phyloP scores from a whole-genome alignment of 2,329 filamentous ascomycete genomes.

The Rachicladosporium sp. region DNA sequence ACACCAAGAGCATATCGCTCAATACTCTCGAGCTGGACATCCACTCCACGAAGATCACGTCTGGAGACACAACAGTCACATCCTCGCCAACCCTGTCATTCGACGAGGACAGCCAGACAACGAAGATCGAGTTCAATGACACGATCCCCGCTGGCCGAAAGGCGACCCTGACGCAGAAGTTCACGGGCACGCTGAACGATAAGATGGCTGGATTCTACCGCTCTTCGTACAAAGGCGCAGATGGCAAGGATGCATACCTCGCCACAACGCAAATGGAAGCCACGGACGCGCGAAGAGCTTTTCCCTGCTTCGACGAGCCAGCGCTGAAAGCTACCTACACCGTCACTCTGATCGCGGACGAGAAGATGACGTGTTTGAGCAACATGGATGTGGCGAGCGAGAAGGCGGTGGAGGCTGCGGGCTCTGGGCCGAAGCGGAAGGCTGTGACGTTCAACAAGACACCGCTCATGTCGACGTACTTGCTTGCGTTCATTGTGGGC shows the following conservation, averaged over 20 bases:
- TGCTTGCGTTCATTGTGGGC: slow-evolving; percentile 85
- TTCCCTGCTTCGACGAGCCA: slow-evolving; percentile 95
- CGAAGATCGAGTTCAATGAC: slow-evolving; percentile 67
- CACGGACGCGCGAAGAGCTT: slow-evolving; percentile 81
- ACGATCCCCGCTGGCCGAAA: slow-evolving; percentile 61
- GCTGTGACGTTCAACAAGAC: slow-evolving; percentile 85
- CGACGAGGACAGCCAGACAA: slow-evolving; percentile 69
- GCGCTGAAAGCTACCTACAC: slow-evolving; percentile 88
- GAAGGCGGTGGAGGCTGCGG: slow-evolving; percentile 55
- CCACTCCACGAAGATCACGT: slow-evolving; percentile 56
- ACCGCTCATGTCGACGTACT: slow-evolving; percentile 90
- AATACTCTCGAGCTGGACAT: slow-evolving; percentile 83
- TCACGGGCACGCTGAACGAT: slow-evolving; percentile 72
- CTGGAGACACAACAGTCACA: slow-evolving; percentile 44
- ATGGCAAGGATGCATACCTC: slow-evolving; percentile 69
- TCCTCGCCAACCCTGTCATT: slow-evolving; percentile 58
- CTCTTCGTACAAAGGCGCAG: slow-evolving; percentile 75
- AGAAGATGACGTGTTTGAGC: slow-evolving; percentile 80
- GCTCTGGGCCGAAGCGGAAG: slow-evolving; percentile 57
- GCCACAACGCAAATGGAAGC: slow-evolving; percentile 95
- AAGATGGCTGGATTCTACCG: slow-evolving; percentile 98
- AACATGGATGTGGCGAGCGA: slow-evolving; percentile 92
- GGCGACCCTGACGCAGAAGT: slow-evolving; percentile 64
- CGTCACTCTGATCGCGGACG: slow-evolving; percentile 80
- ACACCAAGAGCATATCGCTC: slow-evolving; percentile 73